phyloP scores from a whole-genome alignment of 345 rosid genomes.

The Acer yangbiense region DNA sequence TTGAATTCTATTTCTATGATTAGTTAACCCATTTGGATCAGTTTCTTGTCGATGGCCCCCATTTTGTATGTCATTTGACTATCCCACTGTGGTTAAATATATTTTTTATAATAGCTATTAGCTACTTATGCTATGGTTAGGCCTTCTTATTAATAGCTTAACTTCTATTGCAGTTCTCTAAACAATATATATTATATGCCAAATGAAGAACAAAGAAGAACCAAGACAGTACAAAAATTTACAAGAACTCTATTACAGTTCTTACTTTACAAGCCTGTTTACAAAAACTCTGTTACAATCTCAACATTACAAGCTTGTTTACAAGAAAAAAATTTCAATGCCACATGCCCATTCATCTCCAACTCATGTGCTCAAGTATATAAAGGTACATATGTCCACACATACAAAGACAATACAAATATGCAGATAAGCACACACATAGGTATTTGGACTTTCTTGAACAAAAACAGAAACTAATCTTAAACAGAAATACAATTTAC shows the following conservation, averaged over 20 bases:
- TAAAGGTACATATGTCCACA: not conserved
- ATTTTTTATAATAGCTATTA: not conserved
- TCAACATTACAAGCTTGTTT: conserved; percentile 1
- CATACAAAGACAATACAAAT: not conserved
- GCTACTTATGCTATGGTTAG: no score
- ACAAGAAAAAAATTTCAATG: not conserved
- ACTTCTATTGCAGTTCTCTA: no score
- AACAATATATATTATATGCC: not conserved
- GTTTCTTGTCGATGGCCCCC: no score
- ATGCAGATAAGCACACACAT: not conserved
- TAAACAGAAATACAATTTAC: not conserved
- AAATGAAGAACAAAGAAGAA: not conserved
- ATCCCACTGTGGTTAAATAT: not conserved
- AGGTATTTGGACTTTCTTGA: not conserved
- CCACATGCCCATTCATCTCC: not conserved
- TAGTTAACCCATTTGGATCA: not conserved
- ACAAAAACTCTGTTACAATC: not conserved
- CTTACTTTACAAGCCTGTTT: conserved; percentile 5
- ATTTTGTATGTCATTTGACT: not conserved
- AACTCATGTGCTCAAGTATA: not conserved
- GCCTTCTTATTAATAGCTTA: no score
- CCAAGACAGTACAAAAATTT: not conserved
- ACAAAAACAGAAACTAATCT: not conserved
- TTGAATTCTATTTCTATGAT: not conserved
- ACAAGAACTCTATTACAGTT: not conserved